Evolutionary conservation across 768 basidiomycete genomes (phyloP).

Genomic region (Imleria badia): DNA sequence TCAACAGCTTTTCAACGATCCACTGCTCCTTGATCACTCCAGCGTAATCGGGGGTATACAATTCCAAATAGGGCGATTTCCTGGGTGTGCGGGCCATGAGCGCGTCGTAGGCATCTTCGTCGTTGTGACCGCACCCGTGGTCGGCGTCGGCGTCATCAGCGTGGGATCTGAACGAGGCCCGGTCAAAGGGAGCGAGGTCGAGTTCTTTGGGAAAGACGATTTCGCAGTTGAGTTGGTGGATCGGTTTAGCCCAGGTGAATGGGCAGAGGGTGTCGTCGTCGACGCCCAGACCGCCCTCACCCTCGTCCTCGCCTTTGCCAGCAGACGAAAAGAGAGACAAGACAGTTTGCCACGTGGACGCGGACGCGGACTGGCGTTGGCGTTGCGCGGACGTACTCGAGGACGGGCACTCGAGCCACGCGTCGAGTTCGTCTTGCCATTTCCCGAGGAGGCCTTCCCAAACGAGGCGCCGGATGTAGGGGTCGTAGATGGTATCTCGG

Average conservation of each 20-base stretch:
- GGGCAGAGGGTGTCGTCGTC: conserved; percentile 72
- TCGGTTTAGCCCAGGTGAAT: conserved; percentile 70
- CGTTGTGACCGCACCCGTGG: too few species aligned
- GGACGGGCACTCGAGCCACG: conserved; percentile 64
- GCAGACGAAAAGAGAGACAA: conserved; percentile 5
- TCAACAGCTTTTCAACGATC: conserved; percentile 79
- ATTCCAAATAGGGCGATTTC: conserved; percentile 53
- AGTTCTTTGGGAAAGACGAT: conserved; percentile 77
- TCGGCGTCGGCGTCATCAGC: too few species aligned
- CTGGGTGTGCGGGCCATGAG: not conserved
- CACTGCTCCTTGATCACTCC: conserved; percentile 64
- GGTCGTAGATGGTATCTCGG: conserved; percentile 81
- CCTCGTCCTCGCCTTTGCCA: not conserved
- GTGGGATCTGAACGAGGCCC: conserved; percentile 15
- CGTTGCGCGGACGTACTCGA: not conserved
- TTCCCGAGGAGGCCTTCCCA: conserved; percentile 71
- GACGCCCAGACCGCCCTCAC: conserved; percentile 31
- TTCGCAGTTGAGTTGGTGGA: conserved; percentile 79
- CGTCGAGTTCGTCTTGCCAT: not conserved
- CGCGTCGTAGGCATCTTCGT: not conserved
- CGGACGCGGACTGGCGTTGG: conserved; percentile 2
- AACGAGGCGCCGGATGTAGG: conserved; percentile 82
- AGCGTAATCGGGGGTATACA: conserved; percentile 80
- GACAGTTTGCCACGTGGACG: conserved; percentile 29
- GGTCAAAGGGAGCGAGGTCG: conserved; percentile 33